Evolutionary conservation across 1,284 basidiomycete genomes (phyloP), one percentile per base, ranked within the genome.

Genomic region (Leccinum solheimii): DNA sequence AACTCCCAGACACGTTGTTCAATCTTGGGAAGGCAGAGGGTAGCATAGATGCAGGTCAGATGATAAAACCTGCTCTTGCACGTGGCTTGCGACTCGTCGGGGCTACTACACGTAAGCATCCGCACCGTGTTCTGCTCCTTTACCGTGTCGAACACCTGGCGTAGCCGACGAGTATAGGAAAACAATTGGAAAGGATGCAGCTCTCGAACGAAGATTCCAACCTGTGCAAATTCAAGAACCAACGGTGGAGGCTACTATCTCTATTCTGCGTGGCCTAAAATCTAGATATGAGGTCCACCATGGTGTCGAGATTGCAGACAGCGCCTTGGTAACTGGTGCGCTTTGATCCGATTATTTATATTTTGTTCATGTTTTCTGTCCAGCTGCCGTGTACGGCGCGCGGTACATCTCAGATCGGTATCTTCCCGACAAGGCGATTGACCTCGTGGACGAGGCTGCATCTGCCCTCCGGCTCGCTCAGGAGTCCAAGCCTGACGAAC

Each of bases 1-100:
- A 4, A 45, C 11, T 3, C 11, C 11, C 62, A 90, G 88, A 92
- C 65, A 90, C 84, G 0, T 79, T 94, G 6, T 90, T 95, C 78
- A 90, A 94, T 65, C 84, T 96, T 11, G 95, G 95, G 2, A 97
- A 97, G 75, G 84, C 92, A 0, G 95, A 97, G 78, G 95, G 95
- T 9, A 91, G 90, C 62, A 90, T 97, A 65, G 94, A 97, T 68
- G 95, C 91, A 1, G 93, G 91, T 0, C 93, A 97, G 71, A 91
- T 94, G 90, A 92, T 95, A 66, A 95, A 94, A 71, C 92, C 92
- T 34, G 90, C 92, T 0, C 82, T 96, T 4, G 94, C 93, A 2
- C 81, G 93, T 48, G 94, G 94, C 3, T 77, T 96, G 3, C 91
- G 93, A 70, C 84, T 95, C 2, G 90, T 95, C 6, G 94, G 94